Conservation (phyloP, 441 rosid species). For the Erodium texanum region DNA sequence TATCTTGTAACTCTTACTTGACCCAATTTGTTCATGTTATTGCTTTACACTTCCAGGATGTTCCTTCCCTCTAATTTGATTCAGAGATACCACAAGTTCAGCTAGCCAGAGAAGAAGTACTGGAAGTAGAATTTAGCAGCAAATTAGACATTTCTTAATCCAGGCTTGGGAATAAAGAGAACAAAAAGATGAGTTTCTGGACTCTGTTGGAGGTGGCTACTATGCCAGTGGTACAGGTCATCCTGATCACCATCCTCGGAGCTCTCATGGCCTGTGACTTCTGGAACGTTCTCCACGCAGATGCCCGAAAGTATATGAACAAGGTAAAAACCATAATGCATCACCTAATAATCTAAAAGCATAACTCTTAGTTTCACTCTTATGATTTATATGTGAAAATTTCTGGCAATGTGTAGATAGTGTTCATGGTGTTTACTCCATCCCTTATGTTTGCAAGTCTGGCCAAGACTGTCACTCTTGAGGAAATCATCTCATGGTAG, state of each 20-base stretch:
- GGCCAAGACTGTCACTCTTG: conserved; percentile 67
- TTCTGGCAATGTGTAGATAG: conserved; percentile 28
- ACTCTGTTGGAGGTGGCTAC: conserved; percentile 63
- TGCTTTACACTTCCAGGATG: too few species aligned
- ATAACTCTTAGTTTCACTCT: background rate
- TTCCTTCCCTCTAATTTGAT: too few species aligned
- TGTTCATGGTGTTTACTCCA: conserved; percentile 70
- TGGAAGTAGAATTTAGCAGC: too few species aligned
- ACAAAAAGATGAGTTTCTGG: conserved; percentile 66
- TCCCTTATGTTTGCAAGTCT: conserved; percentile 77
- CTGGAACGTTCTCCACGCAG: conserved; percentile 46
- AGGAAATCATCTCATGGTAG: conserved; percentile 74
- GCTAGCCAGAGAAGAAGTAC: too few species aligned
- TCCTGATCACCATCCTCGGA: conserved; percentile 51
- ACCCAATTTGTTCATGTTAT: too few species aligned
- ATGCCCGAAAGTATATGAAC: conserved; percentile 58
- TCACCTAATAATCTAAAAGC: too few species aligned
- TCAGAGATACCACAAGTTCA: too few species aligned
- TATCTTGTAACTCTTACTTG: too few species aligned
- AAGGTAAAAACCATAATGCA: conserved; percentile 34
- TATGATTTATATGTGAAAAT: background rate
- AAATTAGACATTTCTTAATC: too few species aligned
- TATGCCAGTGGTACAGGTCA: conserved; percentile 67
- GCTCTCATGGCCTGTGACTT: conserved; percentile 56
- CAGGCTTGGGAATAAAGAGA: background rate